These are phyloP conservation scores for Eimeria praecox DNA, from an alignment of 169 alveolate genomes.

Conservation along the genomic window DNA sequence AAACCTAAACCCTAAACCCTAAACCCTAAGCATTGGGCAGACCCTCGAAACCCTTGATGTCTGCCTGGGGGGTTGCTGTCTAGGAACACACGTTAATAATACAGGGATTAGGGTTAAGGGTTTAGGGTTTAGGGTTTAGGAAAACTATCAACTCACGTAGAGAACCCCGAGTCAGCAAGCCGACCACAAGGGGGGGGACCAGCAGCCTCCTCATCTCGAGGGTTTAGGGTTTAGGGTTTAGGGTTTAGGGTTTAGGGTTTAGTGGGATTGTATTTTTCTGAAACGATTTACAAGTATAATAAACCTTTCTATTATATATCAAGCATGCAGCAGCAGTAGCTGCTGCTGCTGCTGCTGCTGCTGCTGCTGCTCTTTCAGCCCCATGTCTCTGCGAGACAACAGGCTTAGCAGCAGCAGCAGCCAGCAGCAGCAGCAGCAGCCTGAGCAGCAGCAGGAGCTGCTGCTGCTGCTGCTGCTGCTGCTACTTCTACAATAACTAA, in stretches of 20 bases:
- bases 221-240: neutral
- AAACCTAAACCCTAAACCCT: no score
- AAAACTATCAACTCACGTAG: neutral
- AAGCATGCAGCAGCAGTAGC: no score
- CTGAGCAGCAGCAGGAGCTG: neutral
- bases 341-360: no score
- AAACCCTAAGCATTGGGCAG: no score
- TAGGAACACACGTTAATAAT: no score
- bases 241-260: neutral
- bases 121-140: neutral
- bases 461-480: constrained; percentile 29
- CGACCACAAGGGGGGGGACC: neutral
- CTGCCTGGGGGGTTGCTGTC: no score
- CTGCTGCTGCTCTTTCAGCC: neutral
- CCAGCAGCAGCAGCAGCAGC: constrained; percentile 1
- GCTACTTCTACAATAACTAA: neutral
- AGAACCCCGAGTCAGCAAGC: neutral
- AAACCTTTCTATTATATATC: neutral
- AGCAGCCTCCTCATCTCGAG: neutral
- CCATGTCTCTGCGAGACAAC: neutral
- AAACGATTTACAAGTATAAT: neutral
- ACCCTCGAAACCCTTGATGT: no score
- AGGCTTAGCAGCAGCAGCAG: neutral
- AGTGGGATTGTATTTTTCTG: no score
- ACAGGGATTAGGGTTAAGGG: neutral